These are phyloP conservation scores for Haplosporangium sp. DNA, from an alignment of 371 early-diverging fungal species.

Conservation along the genomic window DNA sequence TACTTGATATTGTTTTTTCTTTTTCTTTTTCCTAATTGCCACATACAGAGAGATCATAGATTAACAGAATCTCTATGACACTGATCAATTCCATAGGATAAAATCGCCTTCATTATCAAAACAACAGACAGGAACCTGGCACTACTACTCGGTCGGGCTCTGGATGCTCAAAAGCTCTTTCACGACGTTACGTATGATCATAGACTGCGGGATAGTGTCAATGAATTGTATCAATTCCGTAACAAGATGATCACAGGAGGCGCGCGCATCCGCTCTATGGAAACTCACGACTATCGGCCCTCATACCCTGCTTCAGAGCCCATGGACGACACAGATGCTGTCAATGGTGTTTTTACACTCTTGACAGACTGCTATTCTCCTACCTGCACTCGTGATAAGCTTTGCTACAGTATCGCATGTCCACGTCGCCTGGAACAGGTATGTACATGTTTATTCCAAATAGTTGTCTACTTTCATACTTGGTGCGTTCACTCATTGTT, in stretches of 20 bases:
- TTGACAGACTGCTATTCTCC: constrained; percentile 93
- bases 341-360: constrained; percentile 88
- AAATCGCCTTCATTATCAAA: constrained; percentile 75
- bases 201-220: constrained; percentile 80
- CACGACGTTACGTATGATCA: constrained; percentile 90
- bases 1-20: neutral
- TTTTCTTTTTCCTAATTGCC: neutral
- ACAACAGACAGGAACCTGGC: constrained; percentile 89
- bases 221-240: constrained; percentile 84
- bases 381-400: constrained; percentile 81
- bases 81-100: constrained; percentile 65
- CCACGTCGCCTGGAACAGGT: constrained; percentile 79
- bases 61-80: neutral
- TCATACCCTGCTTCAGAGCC: constrained; percentile 25
- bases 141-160: constrained; percentile 83
- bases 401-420: constrained; percentile 89
- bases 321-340: constrained; percentile 48
- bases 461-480: neutral
- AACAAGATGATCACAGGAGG: constrained; percentile 56
- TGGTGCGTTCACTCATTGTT: neutral
- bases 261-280: constrained; percentile 48
- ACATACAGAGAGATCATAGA: neutral
- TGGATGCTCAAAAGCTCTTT: constrained; percentile 90
- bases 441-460: neutral
- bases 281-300: constrained; percentile 50